phyloP scores from a whole-genome alignment of 2,329 filamentous ascomycete genomes.

The Didymella exigua region DNA sequence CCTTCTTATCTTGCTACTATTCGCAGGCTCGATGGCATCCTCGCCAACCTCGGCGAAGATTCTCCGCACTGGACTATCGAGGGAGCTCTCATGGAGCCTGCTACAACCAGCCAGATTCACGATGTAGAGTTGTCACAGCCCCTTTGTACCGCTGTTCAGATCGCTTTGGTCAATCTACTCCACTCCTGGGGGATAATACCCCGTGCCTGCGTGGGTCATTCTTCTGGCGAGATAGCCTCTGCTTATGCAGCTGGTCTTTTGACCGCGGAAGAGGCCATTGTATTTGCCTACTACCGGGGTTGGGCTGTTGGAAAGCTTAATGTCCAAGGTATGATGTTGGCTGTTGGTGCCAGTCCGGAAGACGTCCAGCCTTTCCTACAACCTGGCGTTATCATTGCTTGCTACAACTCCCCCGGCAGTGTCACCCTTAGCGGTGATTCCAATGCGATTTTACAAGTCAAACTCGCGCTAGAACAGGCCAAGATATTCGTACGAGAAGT shows the following conservation, averaged over 20 bases:
- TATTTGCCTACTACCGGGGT: slow-evolving; percentile 12
- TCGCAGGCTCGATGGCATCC: neutral
- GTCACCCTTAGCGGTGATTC: neutral
- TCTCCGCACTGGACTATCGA: neutral
- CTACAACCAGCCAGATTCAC: neutral
- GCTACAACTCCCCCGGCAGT: slow-evolving; percentile 45
- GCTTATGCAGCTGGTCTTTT: slow-evolving; percentile 13
- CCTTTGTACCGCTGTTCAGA: slow-evolving; percentile 23
- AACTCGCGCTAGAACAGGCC: neutral
- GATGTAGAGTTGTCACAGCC: slow-evolving; percentile 23
- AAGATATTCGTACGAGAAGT: slow-evolving; percentile 20
- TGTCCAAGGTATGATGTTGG: neutral
- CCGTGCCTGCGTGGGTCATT: slow-evolving; percentile 22
- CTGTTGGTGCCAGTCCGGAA: neutral
- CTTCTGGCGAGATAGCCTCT: slow-evolving; percentile 29
- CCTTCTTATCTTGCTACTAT: neutral
- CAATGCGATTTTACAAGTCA: neutral
- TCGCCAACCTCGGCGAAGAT: neutral
- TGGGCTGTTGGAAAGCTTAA: slow-evolving; percentile 2
- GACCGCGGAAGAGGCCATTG: slow-evolving; percentile 4
- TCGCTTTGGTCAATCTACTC: slow-evolving; percentile 18
- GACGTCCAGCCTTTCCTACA: slow-evolving; percentile 1
- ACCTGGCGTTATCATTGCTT: slow-evolving; percentile 9
- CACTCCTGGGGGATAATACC: slow-evolving; percentile 17
- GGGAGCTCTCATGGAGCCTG: neutral